phyloP scores from a whole-genome alignment of 805 yeast genomes.

The Yarrowia sp. region DNA sequence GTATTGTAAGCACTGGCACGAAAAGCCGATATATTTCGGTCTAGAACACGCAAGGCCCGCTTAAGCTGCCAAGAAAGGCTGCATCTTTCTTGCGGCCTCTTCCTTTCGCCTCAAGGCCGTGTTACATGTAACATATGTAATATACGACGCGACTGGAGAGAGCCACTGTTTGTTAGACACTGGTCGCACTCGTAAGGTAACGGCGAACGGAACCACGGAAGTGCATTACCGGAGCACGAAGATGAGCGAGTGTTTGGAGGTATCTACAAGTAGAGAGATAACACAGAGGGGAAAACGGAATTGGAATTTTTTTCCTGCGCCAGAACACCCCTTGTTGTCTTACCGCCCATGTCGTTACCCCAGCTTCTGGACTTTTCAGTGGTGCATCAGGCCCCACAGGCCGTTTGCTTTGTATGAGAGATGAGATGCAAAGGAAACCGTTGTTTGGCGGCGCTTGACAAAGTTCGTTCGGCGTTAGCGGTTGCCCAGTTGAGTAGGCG shows the following conservation, averaged over 20 bases:
- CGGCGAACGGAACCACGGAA: conserved; percentile 16
- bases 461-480: conserved; percentile 18
- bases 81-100: neutral
- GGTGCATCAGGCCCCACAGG: conserved; percentile 19
- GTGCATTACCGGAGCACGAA: no score
- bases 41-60: neutral
- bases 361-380: conserved; percentile 12
- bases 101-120: conserved; percentile 1
- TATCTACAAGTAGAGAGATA: no score
- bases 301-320: no score
- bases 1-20: no score
- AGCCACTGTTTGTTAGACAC: neutral
- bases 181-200: neutral
- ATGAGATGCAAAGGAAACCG: conserved; percentile 7
- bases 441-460: conserved; percentile 22
- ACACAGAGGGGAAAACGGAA: no score
- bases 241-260: no score
- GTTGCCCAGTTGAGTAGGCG: conserved; percentile 7
- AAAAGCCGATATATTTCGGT: neutral
- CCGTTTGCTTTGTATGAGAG: conserved; percentile 24
- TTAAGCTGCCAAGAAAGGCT: conserved; percentile 1
- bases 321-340: no score
- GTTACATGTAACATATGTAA: conserved; percentile 31
- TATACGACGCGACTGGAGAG: neutral
- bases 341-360: neutral